Base-by-base conservation (phyloP, 2,329 filamentous ascomycete species). In the Pyrenochaeta sp. region DNA sequence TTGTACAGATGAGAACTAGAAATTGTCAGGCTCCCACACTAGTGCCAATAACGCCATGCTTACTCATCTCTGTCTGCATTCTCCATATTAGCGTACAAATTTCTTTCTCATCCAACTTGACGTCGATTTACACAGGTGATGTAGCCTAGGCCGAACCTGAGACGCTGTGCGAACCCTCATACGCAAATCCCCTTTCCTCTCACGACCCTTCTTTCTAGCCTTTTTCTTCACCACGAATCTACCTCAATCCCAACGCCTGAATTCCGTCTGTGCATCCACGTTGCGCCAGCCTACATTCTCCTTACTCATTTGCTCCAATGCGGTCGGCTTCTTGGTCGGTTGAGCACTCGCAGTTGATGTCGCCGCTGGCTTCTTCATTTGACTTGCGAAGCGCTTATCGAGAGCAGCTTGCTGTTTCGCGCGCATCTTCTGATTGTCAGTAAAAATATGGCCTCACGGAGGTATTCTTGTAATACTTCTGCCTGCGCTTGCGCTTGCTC, bases 261-360 rank as follows among this genome's bases (percentile, higher is more conserved):
- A 53, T 22, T 69, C 67, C 8, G 67, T 63, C 49, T 69, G 64
- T 39, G 66, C 65, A 59, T 75, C 73, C 28, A 64, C 67, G 39
- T 68, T 70, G 44, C 72, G 66, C 65, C 66, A 76, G 10, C 72
- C 70, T 39, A 67, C 48, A 42, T 75, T 75, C 59, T 75, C 71
- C 46, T 53, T 68, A 46, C 71, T 74, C 61, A 69, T 53, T 54
- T 72, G 53, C 55, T 74, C 69, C 1, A 76, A 59, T 25, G 71
- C 69, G 39, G 49, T 72, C 24, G 58, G 46, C 58, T 69, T 73
- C 56, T 65, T 74, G 2, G 51, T 64, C 12, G 55, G 1, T 13
- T 54, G 59, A n/a, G 59, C 30, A 22, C 37, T 46, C 27, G 57
- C 54, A 40, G 27, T 65, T 3, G 52, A 12, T 7, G 55, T 44